Evolutionary conservation across 805 yeast genomes (phyloP).

Genomic region (Lipomyces starkeyi): DNA sequence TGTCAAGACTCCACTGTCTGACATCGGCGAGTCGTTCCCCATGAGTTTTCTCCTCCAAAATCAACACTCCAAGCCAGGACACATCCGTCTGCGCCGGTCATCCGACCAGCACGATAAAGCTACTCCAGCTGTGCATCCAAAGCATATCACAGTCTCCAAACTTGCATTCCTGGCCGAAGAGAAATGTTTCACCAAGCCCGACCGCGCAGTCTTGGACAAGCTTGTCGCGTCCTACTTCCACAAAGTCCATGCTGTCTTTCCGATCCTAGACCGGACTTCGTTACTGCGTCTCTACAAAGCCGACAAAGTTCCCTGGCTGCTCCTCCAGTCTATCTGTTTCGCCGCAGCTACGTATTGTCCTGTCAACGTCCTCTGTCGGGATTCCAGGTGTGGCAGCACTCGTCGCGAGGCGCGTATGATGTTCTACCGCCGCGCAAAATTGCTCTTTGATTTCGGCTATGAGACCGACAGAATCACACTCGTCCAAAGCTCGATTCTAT

Average conservation of each 20-base stretch:
- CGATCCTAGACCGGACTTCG: constrained; percentile 19
- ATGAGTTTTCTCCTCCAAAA: constrained; percentile 18
- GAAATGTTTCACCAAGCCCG: constrained; percentile 22
- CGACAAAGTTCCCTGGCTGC: constrained; percentile 18
- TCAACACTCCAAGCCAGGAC: background rate
- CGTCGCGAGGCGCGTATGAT: constrained; percentile 10
- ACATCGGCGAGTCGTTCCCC: constrained; percentile 27
- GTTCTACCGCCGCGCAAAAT: constrained; percentile 19
- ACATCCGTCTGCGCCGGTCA: too few species aligned
- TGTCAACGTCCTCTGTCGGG: constrained; percentile 1
- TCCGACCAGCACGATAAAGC: too few species aligned
- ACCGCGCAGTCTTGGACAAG: constrained; percentile 15
- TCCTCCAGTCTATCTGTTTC: constrained; percentile 27
- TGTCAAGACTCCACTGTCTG: constrained; percentile 2
- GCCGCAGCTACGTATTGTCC: constrained; percentile 18
- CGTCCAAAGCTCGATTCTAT: constrained; percentile 12
- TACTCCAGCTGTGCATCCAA: constrained; percentile 5
- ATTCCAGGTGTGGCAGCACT: background rate
- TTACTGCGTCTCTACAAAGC: constrained; percentile 10
- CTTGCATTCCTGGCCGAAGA: constrained; percentile 12
- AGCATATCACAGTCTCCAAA: constrained; percentile 8
- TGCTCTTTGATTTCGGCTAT: constrained; percentile 10
- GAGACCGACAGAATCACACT: constrained; percentile 11
- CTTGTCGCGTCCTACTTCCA: constrained; percentile 27
- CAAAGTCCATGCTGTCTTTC: constrained; percentile 32